Conservation (phyloP, 2,329 filamentous ascomycete species). For the Fusarium acutatum region DNA sequence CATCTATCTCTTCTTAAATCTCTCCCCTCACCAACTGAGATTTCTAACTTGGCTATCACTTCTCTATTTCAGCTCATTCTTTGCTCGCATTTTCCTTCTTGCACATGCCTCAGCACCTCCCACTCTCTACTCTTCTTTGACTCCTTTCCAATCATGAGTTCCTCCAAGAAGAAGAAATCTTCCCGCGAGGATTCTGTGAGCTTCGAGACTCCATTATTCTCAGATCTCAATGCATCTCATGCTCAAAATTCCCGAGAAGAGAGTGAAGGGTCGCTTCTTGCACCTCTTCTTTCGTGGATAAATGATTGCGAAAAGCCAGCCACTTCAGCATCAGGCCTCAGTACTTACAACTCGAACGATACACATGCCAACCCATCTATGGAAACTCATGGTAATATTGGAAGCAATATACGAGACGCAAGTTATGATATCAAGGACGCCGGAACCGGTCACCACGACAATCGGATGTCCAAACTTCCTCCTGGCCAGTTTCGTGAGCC, state of each 20-base stretch:
- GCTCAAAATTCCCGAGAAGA: neutral
- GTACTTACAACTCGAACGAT: neutral
- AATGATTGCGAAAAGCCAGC: neutral
- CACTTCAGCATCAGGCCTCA: neutral
- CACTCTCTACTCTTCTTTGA: accelerated
- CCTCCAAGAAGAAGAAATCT: neutral
- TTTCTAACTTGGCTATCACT: neutral
- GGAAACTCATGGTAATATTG: no score
- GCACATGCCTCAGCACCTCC: neutral
- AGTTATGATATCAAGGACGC: neutral
- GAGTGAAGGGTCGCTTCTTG: neutral
- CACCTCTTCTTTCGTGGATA: neutral
- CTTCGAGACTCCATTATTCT: neutral
- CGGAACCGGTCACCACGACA: constrained; percentile 15
- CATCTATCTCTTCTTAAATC: neutral
- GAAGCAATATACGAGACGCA: neutral
- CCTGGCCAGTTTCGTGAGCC: neutral
- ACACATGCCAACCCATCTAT: neutral
- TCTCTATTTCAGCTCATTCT: accelerated
- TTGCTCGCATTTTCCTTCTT: neutral
- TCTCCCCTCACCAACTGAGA: neutral
- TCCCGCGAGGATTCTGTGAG: neutral
- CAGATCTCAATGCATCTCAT: neutral
- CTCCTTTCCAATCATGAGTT: neutral
- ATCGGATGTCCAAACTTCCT: neutral